Percentiles rank a stretch among this genome's conserved stretches.
Evolutionary conservation across 495 filamentous ascomycete species (phyloP).

Genomic region (Xeromyces bisporus): DNA sequence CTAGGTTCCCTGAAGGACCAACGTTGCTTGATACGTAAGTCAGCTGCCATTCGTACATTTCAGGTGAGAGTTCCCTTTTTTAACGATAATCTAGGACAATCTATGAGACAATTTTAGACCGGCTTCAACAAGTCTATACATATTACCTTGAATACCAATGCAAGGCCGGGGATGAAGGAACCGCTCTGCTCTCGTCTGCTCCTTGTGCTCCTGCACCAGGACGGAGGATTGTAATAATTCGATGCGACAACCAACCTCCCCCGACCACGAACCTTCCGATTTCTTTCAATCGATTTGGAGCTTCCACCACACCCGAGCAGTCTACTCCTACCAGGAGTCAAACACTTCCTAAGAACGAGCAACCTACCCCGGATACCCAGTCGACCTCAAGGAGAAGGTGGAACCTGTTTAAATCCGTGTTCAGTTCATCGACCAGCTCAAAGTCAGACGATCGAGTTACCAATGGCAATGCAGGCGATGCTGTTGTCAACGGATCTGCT

Average conservation of each 20-base stretch:
- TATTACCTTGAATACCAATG: constrained; percentile 57
- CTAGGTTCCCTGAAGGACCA: constrained; percentile 53
- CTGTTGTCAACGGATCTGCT: constrained; percentile 13
- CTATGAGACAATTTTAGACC: constrained; percentile 48
- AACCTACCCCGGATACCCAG: constrained; percentile 8
- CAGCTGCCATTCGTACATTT: neutral
- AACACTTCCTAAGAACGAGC: constrained; percentile 17
- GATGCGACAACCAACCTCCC: constrained; percentile 57
- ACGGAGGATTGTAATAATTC: constrained; percentile 78
- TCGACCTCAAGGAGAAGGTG: constrained; percentile 42
- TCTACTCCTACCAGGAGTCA: constrained; percentile 20
- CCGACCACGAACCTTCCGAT: constrained; percentile 37
- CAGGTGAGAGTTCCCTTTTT: neutral
- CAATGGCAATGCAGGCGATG: constrained; percentile 23
- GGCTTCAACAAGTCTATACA: constrained; percentile 58
- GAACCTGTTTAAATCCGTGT: constrained; percentile 54
- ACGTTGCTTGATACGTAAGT: constrained; percentile 56
- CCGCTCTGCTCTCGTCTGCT: constrained; percentile 47
- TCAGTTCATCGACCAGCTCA: constrained; percentile 19
- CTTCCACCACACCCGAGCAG: constrained; percentile 23
- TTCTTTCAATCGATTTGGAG: constrained; percentile 46
- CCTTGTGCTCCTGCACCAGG: constrained; percentile 83
- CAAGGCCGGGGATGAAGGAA: constrained; percentile 39
- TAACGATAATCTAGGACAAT: constrained; percentile 26
- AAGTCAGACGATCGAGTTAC: constrained; percentile 12